phyloP scores from a whole-genome alignment of 192 early-diverging fungal species.

The Jimgerdemannia lactiflua region DNA sequence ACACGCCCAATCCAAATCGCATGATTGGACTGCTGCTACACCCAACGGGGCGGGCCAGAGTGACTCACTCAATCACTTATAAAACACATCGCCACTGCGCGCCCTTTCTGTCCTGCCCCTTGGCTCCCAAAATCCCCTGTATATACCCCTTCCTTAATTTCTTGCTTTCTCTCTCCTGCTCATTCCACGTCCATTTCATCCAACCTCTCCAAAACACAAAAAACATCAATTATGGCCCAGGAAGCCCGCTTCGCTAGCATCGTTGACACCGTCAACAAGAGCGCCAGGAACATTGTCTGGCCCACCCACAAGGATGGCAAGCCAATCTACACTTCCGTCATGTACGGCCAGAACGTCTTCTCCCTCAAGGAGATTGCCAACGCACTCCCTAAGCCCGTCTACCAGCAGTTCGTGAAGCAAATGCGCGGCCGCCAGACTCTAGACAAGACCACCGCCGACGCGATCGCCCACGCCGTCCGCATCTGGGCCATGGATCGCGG shows the following conservation, averaged over 20 bases:
- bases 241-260: constrained; percentile 44
- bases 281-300: constrained; percentile 75
- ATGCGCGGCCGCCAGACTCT: constrained; percentile 84
- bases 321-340: constrained; percentile 79
- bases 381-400: constrained; percentile 94
- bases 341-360: constrained; percentile 95
- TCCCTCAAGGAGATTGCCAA: constrained; percentile 85
- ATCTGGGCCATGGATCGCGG: constrained; percentile 98
- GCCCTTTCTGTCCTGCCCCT: background rate
- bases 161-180: background rate
- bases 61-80: too few species aligned
- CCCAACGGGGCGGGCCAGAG: too few species aligned
- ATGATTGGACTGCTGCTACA: too few species aligned
- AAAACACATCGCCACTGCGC: too few species aligned
- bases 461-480: constrained; percentile 96
- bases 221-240: constrained; percentile 27
- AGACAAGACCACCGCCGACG: constrained; percentile 94
- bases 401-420: constrained; percentile 91
- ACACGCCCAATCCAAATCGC: too few species aligned
- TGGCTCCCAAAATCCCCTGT: background rate
- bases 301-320: constrained; percentile 70
- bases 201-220: background rate
- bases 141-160: background rate
- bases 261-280: constrained; percentile 52
- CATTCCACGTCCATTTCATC: too few species aligned